Conservation (phyloP, 805 yeast genomes). For the Wickerhamiella bombiphila region DNA sequence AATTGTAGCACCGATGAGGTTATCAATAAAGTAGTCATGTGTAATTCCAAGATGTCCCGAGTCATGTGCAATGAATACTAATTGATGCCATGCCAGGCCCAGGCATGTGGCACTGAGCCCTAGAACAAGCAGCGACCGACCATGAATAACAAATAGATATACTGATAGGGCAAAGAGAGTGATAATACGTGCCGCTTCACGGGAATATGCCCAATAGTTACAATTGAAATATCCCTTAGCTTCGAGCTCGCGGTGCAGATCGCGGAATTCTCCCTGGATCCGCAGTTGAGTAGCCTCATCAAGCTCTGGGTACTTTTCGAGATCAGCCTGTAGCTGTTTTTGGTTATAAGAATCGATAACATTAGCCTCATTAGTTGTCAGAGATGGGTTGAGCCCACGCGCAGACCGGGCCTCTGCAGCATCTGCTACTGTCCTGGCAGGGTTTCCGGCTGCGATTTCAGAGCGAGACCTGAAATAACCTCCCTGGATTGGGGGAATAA, state of each 20-base stretch:
- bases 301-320: constrained; percentile 43
- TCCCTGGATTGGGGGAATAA: constrained; percentile 83
- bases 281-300: constrained; percentile 51
- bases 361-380: constrained; percentile 30
- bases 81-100: constrained; percentile 80
- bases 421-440: neutral
- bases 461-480: constrained; percentile 33
- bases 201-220: constrained; percentile 54
- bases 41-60: constrained; percentile 79
- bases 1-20: constrained; percentile 51
- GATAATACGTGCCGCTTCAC: constrained; percentile 49
- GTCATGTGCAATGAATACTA: constrained; percentile 78
- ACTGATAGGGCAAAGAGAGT: constrained; percentile 38
- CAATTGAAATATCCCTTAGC: constrained; percentile 55
- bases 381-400: neutral
- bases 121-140: constrained; percentile 23
- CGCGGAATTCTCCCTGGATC: constrained; percentile 43
- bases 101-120: constrained; percentile 45
- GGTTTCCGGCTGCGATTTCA: constrained; percentile 10
- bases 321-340: constrained; percentile 38
- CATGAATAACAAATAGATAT: constrained; percentile 29
- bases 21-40: constrained; percentile 65
- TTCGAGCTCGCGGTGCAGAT: constrained; percentile 41
- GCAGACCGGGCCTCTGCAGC: neutral
- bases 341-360: constrained; percentile 46